Evolutionary conservation across 2,329 filamentous ascomycete genomes (phyloP).

Genomic region (Colletotrichum tofieldiae): DNA sequence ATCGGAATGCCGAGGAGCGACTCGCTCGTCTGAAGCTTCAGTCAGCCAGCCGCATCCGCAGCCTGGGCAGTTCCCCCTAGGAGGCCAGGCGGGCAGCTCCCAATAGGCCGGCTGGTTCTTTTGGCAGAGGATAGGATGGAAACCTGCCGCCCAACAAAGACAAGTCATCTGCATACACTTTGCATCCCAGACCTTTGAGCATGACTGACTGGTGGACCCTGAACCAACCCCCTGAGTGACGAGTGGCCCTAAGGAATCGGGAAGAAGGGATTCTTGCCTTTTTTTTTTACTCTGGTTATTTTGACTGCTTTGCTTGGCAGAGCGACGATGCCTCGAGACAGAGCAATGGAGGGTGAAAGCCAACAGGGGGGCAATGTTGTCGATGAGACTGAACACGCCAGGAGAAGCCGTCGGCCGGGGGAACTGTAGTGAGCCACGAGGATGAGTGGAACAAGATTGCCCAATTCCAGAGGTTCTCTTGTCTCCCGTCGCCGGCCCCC

Average conservation of each 20-base stretch:
- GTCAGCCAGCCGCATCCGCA: conserved; percentile 18
- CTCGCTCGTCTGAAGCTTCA: conserved; percentile 23
- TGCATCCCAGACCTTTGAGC: conserved; percentile 21
- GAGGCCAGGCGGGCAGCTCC: conserved; percentile 9
- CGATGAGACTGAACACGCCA: conserved; percentile 40
- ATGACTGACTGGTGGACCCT: conserved; percentile 7
- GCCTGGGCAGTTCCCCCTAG: not conserved
- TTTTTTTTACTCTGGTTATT: too few relatives aligned
- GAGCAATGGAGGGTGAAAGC: conserved; percentile 1
- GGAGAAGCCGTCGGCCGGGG: conserved; percentile 37
- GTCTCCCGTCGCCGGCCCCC: conserved; percentile 15
- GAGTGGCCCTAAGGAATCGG: not conserved
- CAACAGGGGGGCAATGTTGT: conserved; percentile 11
- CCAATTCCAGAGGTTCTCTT: conserved; percentile 39
- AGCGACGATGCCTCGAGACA: conserved; percentile 19
- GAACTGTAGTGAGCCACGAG: conserved; percentile 35
- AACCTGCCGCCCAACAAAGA: conserved; percentile 36
- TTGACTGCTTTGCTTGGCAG: not conserved
- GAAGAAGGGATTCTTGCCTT: not conserved
- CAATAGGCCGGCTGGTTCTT: not conserved
- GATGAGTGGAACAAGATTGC: conserved; percentile 38
- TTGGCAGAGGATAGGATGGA: conserved; percentile 28
- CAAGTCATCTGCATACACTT: conserved; percentile 39
- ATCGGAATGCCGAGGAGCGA: conserved; percentile 15
- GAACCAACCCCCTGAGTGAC: not conserved